Percentiles rank a stretch among this genome's conserved stretches.
phyloP scores from a whole-genome alignment of 2,329 filamentous ascomycete species.

The Bipolaris cookei region DNA sequence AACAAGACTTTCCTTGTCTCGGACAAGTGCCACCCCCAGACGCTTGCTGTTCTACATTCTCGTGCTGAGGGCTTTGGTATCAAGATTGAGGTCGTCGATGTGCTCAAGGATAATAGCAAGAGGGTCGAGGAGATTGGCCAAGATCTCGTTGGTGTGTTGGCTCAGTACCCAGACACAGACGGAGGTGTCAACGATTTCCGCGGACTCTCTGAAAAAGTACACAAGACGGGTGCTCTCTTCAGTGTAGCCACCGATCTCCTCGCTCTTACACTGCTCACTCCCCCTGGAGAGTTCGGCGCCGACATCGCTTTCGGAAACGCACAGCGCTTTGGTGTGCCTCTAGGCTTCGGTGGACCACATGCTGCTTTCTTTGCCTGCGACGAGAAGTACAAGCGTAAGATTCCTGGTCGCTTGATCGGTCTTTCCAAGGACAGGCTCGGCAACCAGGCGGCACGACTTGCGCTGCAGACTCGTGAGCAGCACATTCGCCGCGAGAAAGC shows the following conservation, averaged over 20 bases:
- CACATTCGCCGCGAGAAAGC: conserved; percentile 96
- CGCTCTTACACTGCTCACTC: conserved; percentile 83
- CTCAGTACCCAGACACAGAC: conserved; percentile 93
- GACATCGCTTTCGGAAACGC: conserved; percentile 94
- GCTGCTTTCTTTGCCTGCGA: conserved; percentile 93
- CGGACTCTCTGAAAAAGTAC: conserved; percentile 74
- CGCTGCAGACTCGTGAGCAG: conserved; percentile 92
- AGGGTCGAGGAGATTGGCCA: conserved; percentile 76
- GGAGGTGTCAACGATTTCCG: conserved; percentile 80
- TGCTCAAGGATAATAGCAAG: conserved; percentile 68
- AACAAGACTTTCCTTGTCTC: conserved; percentile 87
- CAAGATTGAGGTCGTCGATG: conserved; percentile 73
- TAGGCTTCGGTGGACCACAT: conserved; percentile 93
- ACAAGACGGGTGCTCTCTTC: conserved; percentile 78
- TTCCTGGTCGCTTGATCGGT: conserved; percentile 87
- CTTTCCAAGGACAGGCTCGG: conserved; percentile 90
- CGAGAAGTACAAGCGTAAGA: conserved; percentile 92
- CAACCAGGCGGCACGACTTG: conserved; percentile 78
- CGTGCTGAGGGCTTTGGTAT: conserved; percentile 93
- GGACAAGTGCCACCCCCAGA: conserved; percentile 81
- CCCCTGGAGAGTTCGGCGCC: conserved; percentile 91
- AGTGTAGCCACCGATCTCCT: conserved; percentile 89
- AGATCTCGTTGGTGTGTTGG: conserved; percentile 84
- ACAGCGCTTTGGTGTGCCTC: conserved; percentile 88
- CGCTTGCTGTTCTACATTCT: conserved; percentile 80